These are phyloP conservation scores for Halophytophthora polymorphica DNA, from an alignment of 352 stramenopile species.

Conservation along the genomic window DNA sequence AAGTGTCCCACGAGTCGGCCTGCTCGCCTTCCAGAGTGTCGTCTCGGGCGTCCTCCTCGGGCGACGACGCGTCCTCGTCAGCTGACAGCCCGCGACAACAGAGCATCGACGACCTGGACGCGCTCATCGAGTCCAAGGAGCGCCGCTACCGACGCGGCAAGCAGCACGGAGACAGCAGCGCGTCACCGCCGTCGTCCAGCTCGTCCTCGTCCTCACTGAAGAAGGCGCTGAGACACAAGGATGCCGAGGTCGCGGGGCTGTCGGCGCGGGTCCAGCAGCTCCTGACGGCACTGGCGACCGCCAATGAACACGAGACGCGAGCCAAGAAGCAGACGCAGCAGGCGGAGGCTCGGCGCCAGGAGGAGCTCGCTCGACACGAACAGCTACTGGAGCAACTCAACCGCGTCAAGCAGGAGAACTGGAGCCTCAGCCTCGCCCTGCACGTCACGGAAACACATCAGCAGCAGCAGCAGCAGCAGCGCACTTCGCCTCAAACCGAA, in stretches of 20 bases:
- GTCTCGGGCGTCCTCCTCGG: conserved; percentile 9
- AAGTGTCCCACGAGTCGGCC: conserved; percentile 3
- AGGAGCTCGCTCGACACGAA: conserved; percentile 39
- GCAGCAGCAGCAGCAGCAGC: conserved; percentile 10
- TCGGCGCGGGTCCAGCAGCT: conserved; percentile 25
- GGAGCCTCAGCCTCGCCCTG: conserved; percentile 58
- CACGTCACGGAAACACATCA: conserved; percentile 49
- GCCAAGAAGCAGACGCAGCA: conserved; percentile 50
- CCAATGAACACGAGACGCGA: conserved; percentile 77
- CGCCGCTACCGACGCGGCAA: conserved; percentile 3
- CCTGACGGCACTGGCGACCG: conserved; percentile 47
- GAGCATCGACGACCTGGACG: conserved; percentile 39
- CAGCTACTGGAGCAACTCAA: conserved; percentile 53
- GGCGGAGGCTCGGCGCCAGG: conserved; percentile 26
- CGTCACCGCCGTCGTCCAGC: conserved; percentile 8
- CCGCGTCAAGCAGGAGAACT: conserved; percentile 64
- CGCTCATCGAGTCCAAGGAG: conserved; percentile 27
- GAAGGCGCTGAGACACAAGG: conserved; percentile 31
- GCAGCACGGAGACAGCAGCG: conserved; percentile 4
- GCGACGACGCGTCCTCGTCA: conserved; percentile 10
- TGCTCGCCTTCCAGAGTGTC: conserved; percentile 25
- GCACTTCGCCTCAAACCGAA: not conserved
- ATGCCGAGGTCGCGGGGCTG: conserved; percentile 38
- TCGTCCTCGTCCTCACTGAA: conserved; percentile 22
- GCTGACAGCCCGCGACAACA: conserved; percentile 20